Evolutionary conservation across 2,329 filamentous ascomycete species (phyloP), one percentile per base, ranked within the genome.

Genomic region (Verticillium longisporum): DNA sequence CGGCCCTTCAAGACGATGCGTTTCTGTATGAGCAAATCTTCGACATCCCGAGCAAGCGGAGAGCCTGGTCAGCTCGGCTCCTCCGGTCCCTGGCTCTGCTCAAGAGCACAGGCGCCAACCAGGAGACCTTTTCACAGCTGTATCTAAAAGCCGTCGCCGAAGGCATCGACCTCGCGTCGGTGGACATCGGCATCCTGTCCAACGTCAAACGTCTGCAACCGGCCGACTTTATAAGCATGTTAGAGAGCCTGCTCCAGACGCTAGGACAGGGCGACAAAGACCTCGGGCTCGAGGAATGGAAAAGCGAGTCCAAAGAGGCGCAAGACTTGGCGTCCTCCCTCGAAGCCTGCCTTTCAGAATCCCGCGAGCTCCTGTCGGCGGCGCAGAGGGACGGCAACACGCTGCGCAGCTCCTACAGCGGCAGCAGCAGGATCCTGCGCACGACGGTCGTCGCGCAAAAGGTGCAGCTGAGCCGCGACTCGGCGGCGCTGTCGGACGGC

Each of bases 361-460:
- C 88, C 37, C 74, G 77, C 54, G 68, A 68, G 13, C 70, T 90
- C 6, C 68, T 80, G 26, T 68, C 74, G 37, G 74, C 73, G 54
- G 78, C 83, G 15, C 71, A 79, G 55, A 72, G 77, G 55, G 70
- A 76, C 4, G 75, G 79, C 10, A 78, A 77, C 41, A 74, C 79
- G 4, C 80, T 96, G 34, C 86, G 88, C 64, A 96, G 88, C 74
- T 88, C 88, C 70, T 90, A 95, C 72, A 88, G 88, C 67, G 82
- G 88, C 11, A 87, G 88, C 65, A 84, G 83, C 74, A 87, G 86
- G 65, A 86, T 89, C 54, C 75, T 91, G 50, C 83, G 91, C 55
- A 91, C 90, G 1, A 94, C 91, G 0, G 85, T 94, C 36, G 86
- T 94, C 58, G 90, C 90, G 15, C 90, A 94, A 69, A 90, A 90